A percentile compares a stretch with the other conserved stretches of the same genome.
Conservation (phyloP, 2,329 filamentous ascomycete species). For the Penicillium sp. region DNA sequence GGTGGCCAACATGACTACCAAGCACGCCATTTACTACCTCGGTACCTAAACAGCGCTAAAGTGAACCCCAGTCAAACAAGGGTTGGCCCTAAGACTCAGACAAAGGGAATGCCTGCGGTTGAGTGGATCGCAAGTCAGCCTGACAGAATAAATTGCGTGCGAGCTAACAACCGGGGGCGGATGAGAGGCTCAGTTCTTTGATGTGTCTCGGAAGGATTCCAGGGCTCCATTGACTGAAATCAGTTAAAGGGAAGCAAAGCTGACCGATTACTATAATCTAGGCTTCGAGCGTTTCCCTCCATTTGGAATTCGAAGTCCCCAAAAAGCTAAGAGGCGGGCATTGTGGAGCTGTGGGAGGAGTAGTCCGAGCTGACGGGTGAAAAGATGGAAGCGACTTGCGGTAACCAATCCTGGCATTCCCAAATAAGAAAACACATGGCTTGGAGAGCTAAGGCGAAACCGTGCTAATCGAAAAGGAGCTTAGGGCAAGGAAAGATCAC, state of each 20-base stretch:
- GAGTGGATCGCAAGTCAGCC: neutral
- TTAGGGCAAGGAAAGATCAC: constrained; percentile 3
- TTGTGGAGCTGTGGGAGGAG: neutral
- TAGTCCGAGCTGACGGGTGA: neutral
- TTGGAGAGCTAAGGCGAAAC: too few species aligned
- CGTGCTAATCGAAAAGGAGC: neutral
- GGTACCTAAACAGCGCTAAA: neutral
- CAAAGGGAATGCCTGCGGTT: neutral
- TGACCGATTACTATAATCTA: neutral
- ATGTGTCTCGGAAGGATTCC: neutral
- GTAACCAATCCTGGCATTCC: neutral
- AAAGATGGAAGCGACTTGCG: neutral
- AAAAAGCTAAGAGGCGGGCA: neutral
- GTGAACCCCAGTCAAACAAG: neutral
- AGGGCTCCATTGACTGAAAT: neutral
- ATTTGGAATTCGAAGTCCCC: neutral
- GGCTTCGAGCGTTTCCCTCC: too few species aligned
- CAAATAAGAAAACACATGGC: neutral
- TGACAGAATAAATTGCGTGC: neutral
- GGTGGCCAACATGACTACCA: neutral
- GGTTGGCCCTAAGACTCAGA: neutral
- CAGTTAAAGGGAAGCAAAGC: neutral
- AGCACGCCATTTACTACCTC: neutral
- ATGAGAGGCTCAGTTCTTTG: neutral
- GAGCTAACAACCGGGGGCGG: neutral